A percentile compares a stretch with the other conserved stretches of the same genome.
These are phyloP conservation scores for Leishmania amazonensis DNA, from an alignment of 208 protist species.

Conservation along the genomic window DNA sequence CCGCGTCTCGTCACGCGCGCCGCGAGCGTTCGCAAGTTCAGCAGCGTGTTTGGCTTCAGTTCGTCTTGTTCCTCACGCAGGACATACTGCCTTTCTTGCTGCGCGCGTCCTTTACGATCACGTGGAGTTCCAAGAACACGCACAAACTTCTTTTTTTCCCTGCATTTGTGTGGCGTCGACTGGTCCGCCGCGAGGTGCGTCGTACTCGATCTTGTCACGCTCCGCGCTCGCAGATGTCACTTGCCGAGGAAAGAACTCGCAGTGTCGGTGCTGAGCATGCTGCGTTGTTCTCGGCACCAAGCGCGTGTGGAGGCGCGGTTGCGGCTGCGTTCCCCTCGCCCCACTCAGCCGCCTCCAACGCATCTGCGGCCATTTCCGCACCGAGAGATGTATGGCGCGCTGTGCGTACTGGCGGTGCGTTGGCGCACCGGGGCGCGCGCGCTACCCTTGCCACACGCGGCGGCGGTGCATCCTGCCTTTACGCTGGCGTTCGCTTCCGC, in stretches of 20 bases:
- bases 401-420: neutral
- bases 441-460: constrained; percentile 6
- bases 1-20: constrained; percentile 19
- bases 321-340: neutral
- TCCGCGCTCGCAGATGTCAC: neutral
- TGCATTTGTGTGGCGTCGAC: constrained; percentile 44
- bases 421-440: constrained; percentile 4
- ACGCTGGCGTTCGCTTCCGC: constrained; percentile 60
- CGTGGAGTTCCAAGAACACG: constrained; percentile 53
- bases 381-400: neutral
- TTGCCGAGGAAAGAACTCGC: neutral
- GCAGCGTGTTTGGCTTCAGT: constrained; percentile 72
- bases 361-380: too few relatives aligned
- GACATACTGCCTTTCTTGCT: constrained; percentile 66
- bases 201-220: neutral
- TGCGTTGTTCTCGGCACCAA: neutral
- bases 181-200: constrained; percentile 49
- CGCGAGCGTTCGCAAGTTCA: constrained; percentile 55
- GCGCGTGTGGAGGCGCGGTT: neutral
- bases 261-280: neutral
- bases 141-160: constrained; percentile 62
- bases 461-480: constrained; percentile 29
- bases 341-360: neutral
- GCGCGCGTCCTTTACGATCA: constrained; percentile 58
- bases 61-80: constrained; percentile 69